Percentiles rank a stretch among this genome's conserved stretches.
Conservation (phyloP, 768 basidiomycete species). For the Boletus sp. region DNA sequence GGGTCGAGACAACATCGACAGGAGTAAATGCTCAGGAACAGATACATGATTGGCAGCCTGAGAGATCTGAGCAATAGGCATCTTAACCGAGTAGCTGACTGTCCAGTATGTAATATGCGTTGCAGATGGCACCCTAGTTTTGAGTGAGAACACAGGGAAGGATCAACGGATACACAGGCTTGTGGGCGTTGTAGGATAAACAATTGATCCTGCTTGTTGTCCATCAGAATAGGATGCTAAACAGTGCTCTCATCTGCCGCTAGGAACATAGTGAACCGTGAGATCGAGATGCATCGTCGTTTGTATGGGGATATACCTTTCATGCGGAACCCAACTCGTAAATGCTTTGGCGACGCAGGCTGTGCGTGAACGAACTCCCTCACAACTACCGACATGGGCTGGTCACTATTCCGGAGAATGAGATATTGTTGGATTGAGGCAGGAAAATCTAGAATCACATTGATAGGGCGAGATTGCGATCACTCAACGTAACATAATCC, state of each 20-base stretch:
- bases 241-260: neutral
- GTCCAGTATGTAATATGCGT: neutral
- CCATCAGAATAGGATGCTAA: neutral
- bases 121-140: slow-evolving; percentile 3
- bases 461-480: slow-evolving; percentile 6
- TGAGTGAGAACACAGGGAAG: neutral
- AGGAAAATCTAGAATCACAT: neutral
- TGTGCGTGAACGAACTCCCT: neutral
- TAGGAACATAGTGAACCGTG: neutral
- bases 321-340: neutral
- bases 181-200: slow-evolving; percentile 2
- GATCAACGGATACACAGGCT: neutral
- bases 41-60: neutral
- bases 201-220: neutral
- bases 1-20: slow-evolving; percentile 21
- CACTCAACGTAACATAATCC: slow-evolving; percentile 5
- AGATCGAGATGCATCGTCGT: neutral
- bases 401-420: neutral
- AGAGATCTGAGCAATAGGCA: neutral
- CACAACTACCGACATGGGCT: neutral
- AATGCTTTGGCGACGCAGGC: neutral
- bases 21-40: slow-evolving; percentile 1
- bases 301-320: neutral
- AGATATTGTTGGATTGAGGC: neutral
- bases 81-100: too few species aligned